Evolutionary conservation across 768 basidiomycete species (phyloP).

Genomic region (Serpula lacrymans): DNA sequence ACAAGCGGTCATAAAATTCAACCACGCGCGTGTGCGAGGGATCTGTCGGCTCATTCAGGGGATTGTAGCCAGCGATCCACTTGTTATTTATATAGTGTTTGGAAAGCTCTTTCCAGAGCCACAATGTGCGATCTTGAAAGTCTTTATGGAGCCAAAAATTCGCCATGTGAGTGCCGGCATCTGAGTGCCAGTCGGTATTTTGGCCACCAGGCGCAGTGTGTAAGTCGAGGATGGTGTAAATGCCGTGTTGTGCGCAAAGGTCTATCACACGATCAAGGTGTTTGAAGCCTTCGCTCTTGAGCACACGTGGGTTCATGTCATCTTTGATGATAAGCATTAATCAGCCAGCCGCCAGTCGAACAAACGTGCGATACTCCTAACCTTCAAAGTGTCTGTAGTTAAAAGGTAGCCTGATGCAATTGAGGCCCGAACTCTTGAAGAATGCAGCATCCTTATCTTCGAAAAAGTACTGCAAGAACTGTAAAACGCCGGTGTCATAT

Average conservation of each 20-base stretch:
- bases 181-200: slow-evolving; percentile 79
- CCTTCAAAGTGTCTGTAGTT: slow-evolving; percentile 73
- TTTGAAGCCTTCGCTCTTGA: slow-evolving; percentile 72
- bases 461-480: slow-evolving; percentile 88
- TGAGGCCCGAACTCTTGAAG: slow-evolving; percentile 76
- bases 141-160: slow-evolving; percentile 84
- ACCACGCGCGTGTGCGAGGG: slow-evolving; percentile 61
- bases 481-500: background rate
- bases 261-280: slow-evolving; percentile 82
- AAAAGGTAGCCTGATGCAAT: slow-evolving; percentile 74
- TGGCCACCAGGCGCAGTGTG: slow-evolving; percentile 76
- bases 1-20: slow-evolving; percentile 63
- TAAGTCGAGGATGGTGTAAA: slow-evolving; percentile 77
- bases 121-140: slow-evolving; percentile 74
- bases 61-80: slow-evolving; percentile 88
- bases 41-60: slow-evolving; percentile 79
- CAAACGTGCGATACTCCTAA: background rate
- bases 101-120: slow-evolving; percentile 77
- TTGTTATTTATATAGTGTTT: slow-evolving; percentile 71
- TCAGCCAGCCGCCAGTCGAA: background rate
- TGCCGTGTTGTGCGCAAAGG: slow-evolving; percentile 68
- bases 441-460: slow-evolving; percentile 69
- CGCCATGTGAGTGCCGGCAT: slow-evolving; percentile 65
- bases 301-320: slow-evolving; percentile 75
- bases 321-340: slow-evolving; percentile 34